phyloP scores from a whole-genome alignment of 1,284 basidiomycete genomes.

The Pterulicium gracile region DNA sequence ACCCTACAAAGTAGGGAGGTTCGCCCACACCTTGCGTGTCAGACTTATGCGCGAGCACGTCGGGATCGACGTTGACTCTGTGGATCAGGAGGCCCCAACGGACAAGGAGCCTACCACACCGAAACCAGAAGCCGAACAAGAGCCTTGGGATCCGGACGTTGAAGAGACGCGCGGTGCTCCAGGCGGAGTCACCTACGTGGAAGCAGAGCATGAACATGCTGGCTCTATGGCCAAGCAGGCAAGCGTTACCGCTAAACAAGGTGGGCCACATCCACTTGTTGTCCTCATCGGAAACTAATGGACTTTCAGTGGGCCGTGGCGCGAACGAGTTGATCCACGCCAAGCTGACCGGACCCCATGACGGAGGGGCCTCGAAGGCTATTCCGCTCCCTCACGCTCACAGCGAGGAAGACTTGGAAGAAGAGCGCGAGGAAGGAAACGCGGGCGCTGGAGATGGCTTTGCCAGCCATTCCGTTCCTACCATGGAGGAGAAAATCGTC shows the following conservation, averaged over 20 bases:
- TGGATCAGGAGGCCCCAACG: constrained; percentile 72
- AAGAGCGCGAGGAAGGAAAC: constrained; percentile 27
- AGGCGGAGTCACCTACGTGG: constrained; percentile 30
- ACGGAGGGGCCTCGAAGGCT: no score
- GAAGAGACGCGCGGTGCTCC: constrained; percentile 51
- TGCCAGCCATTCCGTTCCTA: constrained; percentile 56
- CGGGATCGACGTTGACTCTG: constrained; percentile 87
- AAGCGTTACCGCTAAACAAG: neutral
- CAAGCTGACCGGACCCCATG: neutral
- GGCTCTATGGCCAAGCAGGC: neutral
- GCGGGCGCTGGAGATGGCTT: constrained; percentile 52
- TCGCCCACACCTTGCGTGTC: constrained; percentile 89
- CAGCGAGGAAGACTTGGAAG: constrained; percentile 22
- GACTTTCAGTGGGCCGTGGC: neutral
- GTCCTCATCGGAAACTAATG: neutral
- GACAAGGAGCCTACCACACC: constrained; percentile 40
- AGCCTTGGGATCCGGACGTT: constrained; percentile 71
- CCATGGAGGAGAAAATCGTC: constrained; percentile 60
- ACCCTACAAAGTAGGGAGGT: constrained; percentile 93
- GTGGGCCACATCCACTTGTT: neutral
- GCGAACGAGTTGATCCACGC: neutral
- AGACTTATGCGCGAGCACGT: constrained; percentile 96
- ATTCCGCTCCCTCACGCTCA: constrained; percentile 16
- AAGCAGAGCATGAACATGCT: constrained; percentile 23
- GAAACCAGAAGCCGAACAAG: constrained; percentile 38